A percentile compares a stretch with the other conserved stretches of the same genome.
Evolutionary conservation across 2,329 filamentous ascomycete species (phyloP).

Genomic region (Botryotinia globosa): DNA sequence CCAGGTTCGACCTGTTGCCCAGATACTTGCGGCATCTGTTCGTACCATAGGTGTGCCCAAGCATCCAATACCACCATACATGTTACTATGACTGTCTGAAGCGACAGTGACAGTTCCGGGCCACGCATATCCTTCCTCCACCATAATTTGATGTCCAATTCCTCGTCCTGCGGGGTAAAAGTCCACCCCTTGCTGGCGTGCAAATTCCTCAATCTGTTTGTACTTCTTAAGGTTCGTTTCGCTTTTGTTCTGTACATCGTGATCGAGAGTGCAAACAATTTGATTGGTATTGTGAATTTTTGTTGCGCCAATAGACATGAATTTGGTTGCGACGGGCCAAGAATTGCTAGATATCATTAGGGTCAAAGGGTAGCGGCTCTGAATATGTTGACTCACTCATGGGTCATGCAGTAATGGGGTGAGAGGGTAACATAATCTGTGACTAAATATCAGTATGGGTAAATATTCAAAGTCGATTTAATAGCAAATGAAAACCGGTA

Average conservation of each 20-base stretch:
- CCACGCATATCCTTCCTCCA: conserved; percentile 83
- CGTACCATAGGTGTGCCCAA: conserved; percentile 80
- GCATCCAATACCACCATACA: conserved; percentile 77
- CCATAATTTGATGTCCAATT: conserved; percentile 90
- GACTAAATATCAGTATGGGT: background rate
- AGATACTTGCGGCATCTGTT: conserved; percentile 83
- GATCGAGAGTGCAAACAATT: conserved; percentile 80
- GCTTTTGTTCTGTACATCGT: conserved; percentile 82
- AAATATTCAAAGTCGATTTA: no score
- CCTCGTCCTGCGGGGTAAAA: conserved; percentile 76
- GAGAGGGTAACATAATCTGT: conserved; percentile 74
- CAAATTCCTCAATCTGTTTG: conserved; percentile 76
- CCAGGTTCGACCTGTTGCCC: conserved; percentile 81
- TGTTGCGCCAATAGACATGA: conserved; percentile 77
- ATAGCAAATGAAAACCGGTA: background rate
- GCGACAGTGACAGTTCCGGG: conserved; percentile 81
- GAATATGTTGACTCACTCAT: conserved; percentile 15
- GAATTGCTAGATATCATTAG: conserved; percentile 66
- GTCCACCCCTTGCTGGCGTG: conserved; percentile 69
- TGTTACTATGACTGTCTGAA: conserved; percentile 73
- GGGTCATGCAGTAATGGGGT: conserved; percentile 73
- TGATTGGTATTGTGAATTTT: conserved; percentile 69
- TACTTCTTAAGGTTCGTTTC: conserved; percentile 83
- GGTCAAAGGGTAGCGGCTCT: background rate
- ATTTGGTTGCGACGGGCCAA: conserved; percentile 71